A percentile compares a stretch with the other conserved stretches of the same genome.
Evolutionary conservation across 768 basidiomycete genomes (phyloP).

Genomic region (Boletus sp.): DNA sequence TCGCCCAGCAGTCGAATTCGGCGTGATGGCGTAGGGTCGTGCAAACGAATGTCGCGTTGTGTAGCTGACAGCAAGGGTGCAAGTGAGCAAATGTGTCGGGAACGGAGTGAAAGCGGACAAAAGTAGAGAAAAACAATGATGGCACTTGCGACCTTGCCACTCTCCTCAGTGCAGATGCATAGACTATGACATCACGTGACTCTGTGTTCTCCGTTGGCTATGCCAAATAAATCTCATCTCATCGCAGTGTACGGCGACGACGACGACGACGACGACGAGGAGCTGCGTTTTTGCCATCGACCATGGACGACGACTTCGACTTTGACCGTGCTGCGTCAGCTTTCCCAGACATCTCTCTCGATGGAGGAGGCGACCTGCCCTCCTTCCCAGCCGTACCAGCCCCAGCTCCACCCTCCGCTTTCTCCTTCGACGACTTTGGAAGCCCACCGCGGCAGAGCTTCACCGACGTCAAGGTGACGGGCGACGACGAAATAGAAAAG

Average conservation of each 20-base stretch:
- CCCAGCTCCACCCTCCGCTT: conserved; percentile 39
- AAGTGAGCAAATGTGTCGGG: not conserved
- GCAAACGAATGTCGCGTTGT: not conserved
- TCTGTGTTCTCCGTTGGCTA: not conserved
- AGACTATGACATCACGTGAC: conserved; percentile 14
- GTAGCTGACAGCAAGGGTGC: not conserved
- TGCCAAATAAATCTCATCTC: no score
- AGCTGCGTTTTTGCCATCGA: not conserved
- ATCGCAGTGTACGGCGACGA: not conserved
- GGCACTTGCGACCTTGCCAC: not conserved
- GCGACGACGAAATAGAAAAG: conserved; percentile 79
- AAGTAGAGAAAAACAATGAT: no score
- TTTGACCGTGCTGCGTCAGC: conserved; percentile 78
- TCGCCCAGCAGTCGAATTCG: not conserved
- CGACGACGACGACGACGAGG: not conserved
- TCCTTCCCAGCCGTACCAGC: conserved; percentile 34
- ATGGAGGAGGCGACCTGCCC: conserved; percentile 58
- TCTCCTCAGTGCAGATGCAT: no score
- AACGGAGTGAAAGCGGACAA: not conserved
- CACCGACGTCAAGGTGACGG: conserved; percentile 74
- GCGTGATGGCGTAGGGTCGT: not conserved
- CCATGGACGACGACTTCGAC: conserved; percentile 55
- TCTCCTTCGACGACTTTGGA: conserved; percentile 69
- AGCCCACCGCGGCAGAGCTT: conserved; percentile 38
- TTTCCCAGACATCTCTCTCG: conserved; percentile 82